phyloP scores from a whole-genome alignment of 1,139 yeast genomes.

The Zygotorulaspora mrakii region DNA sequence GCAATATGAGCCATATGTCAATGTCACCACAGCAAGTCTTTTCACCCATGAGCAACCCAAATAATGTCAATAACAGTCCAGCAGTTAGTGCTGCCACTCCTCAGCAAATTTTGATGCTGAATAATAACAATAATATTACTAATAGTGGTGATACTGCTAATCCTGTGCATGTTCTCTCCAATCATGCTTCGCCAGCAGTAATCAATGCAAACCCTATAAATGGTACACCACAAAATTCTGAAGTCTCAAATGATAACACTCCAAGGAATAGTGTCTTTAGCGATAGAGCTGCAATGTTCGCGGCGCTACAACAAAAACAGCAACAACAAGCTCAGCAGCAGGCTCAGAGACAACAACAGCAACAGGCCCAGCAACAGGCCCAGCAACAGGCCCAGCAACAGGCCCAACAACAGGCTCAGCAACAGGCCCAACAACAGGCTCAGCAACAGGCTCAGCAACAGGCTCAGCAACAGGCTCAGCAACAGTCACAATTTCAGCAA shows the following conservation, averaged over 20 bases:
- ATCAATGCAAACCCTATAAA: constrained; percentile 15
- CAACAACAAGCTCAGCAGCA: constrained; percentile 23
- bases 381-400: constrained; percentile 7
- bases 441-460: constrained; percentile 13
- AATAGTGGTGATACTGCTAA: constrained; percentile 5
- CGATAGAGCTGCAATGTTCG: constrained; percentile 39
- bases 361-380: constrained; percentile 13
- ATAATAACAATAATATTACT: constrained; percentile 9
- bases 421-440: constrained; percentile 19
- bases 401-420: constrained; percentile 9
- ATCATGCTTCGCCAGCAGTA: constrained; percentile 29
- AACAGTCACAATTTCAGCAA: background rate
- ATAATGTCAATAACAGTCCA: constrained; percentile 12
- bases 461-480: constrained; percentile 13
- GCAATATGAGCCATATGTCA: constrained; percentile 15
- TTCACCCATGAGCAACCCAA: constrained; percentile 17
- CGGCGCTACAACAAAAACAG: constrained; percentile 37
- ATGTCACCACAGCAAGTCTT: constrained; percentile 25
- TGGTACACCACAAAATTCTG: background rate
- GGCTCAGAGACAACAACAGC: constrained; percentile 17
- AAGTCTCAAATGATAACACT: constrained; percentile 15
- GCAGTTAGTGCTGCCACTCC: constrained; percentile 24
- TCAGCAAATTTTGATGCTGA: constrained; percentile 24
- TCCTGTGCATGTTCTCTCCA: constrained; percentile 24
- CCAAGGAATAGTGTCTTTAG: constrained; percentile 25